Percentiles rank a stretch among this genome's conserved stretches.
phyloP scores from a whole-genome alignment of 306 rosid species.

The Ormosia semicastrata region DNA sequence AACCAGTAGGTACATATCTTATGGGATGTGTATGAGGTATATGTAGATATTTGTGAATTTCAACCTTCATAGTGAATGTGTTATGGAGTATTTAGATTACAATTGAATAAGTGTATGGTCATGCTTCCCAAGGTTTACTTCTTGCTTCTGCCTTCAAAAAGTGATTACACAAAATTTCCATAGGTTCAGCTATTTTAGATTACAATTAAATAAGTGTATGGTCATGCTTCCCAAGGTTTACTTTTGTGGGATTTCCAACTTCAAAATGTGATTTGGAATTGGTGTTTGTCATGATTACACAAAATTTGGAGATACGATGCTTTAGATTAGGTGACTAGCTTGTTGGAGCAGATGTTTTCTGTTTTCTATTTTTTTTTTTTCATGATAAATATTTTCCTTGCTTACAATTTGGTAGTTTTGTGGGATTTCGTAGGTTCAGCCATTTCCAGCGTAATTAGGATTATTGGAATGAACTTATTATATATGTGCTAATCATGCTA shows the following conservation, averaged over 20 bases:
- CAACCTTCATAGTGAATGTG: neutral
- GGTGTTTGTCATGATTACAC: neutral
- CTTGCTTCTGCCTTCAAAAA: neutral
- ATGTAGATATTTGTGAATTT: neutral
- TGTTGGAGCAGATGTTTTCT: neutral
- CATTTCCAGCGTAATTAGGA: neutral
- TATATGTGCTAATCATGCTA: constrained; percentile 7
- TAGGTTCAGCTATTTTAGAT: no score
- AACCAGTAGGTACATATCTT: constrained; percentile 18
- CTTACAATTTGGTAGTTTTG: neutral
- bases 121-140: constrained; percentile 6
- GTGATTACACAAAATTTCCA: neutral
- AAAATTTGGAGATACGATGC: neutral
- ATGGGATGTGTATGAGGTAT: neutral
- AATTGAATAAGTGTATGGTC: neutral
- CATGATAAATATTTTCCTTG: neutral
- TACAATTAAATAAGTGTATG: no score
- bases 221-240: neutral
- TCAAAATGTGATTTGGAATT: neutral
- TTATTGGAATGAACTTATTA: constrained; percentile 12
- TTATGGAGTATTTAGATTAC: neutral
- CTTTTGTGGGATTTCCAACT: constrained; percentile 1
- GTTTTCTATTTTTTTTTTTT: neutral
- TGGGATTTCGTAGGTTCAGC: constrained; percentile 1
- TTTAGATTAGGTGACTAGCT: neutral